A percentile compares a stretch with the other conserved stretches of the same genome.
Evolutionary conservation across 78 protist species (phyloP).

Genomic region (Isochrysis galbana): DNA sequence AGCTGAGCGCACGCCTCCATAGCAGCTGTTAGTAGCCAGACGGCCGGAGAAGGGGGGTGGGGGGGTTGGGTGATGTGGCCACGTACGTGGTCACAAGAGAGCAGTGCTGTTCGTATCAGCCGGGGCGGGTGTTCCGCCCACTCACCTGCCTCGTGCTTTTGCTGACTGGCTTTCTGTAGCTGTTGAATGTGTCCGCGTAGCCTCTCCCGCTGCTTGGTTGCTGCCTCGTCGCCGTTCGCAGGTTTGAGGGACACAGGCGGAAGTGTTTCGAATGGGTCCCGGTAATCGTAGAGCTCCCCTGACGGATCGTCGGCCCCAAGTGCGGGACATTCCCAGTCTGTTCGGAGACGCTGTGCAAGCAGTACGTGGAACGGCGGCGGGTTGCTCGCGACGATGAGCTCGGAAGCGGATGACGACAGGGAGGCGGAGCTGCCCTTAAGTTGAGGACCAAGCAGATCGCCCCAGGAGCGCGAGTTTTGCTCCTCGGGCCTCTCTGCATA

Average conservation of each 20-base stretch:
- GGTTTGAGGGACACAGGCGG: not conserved
- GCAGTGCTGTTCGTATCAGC: no score
- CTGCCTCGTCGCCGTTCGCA: not conserved
- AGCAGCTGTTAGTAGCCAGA: no score
- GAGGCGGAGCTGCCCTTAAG: no score
- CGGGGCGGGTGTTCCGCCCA: no score
- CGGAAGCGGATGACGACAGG: no score
- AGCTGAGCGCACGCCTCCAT: not conserved
- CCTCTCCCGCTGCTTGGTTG: not conserved
- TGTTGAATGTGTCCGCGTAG: not conserved
- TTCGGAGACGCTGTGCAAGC: not conserved
- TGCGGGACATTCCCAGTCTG: not conserved
- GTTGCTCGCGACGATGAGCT: not conserved
- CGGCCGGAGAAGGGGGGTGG: no score
- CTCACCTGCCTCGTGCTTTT: not conserved
- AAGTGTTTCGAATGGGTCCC: not conserved
- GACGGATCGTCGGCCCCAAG: not conserved
- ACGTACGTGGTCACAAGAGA: no score
- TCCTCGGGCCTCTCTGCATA: not conserved
- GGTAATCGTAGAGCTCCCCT: not conserved
- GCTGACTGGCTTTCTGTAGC: not conserved
- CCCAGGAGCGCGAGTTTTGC: not conserved
- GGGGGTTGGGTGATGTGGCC: no score
- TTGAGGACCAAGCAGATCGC: not conserved
- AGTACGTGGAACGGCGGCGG: not conserved